Percentiles rank a stretch among this genome's conserved stretches.
phyloP scores from a whole-genome alignment of 2,329 filamentous ascomycete genomes.

The Ambrosiella cleistominuta region DNA sequence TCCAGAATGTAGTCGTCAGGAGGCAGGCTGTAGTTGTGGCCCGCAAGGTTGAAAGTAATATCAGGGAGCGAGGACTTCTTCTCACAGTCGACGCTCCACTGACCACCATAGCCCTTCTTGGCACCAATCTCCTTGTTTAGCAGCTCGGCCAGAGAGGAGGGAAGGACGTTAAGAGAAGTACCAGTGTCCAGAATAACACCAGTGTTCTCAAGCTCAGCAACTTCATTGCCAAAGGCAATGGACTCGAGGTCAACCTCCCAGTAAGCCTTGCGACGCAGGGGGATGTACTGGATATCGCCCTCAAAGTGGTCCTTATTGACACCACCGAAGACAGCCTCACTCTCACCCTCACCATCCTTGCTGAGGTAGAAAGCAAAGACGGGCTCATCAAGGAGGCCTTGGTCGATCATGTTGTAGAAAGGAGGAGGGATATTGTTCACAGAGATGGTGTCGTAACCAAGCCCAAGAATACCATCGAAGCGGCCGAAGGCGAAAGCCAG shows the following conservation, averaged over 20 bases:
- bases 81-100: constrained; percentile 83
- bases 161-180: constrained; percentile 91
- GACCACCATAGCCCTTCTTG: constrained; percentile 93
- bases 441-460: constrained; percentile 91
- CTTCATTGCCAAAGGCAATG: constrained; percentile 73
- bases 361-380: constrained; percentile 96
- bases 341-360: constrained; percentile 47
- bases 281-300: constrained; percentile 82
- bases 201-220: constrained; percentile 79
- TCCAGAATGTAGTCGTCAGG: constrained; percentile 92
- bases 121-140: constrained; percentile 96
- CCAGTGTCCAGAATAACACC: constrained; percentile 96
- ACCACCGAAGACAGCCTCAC: constrained; percentile 80
- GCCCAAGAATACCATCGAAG: constrained; percentile 90
- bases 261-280: constrained; percentile 94
- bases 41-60: constrained; percentile 74
- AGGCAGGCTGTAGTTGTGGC: constrained; percentile 81
- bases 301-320: constrained; percentile 63
- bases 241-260: constrained; percentile 96
- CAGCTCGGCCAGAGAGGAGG: constrained; percentile 78
- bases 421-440: constrained; percentile 89
- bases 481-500: constrained; percentile 94
- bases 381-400: constrained; percentile 75
- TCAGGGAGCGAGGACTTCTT: constrained; percentile 75
- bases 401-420: constrained; percentile 90